Base-by-base conservation (phyloP, 208 protist genomes). In the Strigomonas culicis region DNA sequence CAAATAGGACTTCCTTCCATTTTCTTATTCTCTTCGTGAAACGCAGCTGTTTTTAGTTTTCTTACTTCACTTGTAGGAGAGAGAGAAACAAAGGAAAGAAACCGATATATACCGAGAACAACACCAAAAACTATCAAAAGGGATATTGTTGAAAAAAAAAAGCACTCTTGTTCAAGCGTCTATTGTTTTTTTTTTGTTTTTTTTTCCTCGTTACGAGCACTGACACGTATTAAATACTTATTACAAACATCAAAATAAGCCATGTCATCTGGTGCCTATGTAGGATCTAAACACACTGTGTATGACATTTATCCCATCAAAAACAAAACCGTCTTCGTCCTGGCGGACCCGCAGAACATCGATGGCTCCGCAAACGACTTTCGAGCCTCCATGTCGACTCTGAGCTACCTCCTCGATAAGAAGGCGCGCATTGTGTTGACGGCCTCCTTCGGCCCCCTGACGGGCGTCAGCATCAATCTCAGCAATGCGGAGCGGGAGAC, bases 301-400 rank as follows among this genome's bases (percentile, higher is more conserved):
- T 77, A 66, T 57, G 85, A 90, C 61, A 70, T 91, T 47, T 91
- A 88, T 65, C 86, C 84, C 2, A 11, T 93, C 4, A 71, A 73
- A 46, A 82, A 85, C 51, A 93, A 93, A 63, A 55, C 63, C 2
- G 80, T 88, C 39, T 80, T 93, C 43, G 58, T 93, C 8, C 69
- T 91, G 2, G 79, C 83, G 1, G 84, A 91, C 61, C 82, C 83
- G 11, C 77, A 92, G 52, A 88, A 87, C 61, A 81, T 91, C 21
- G 57, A 75, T 21, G 60, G 64, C 3, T 75, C 75, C 43, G 69
- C 78, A 1, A 77, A 65, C 13, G 85, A 91, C 65, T 63, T 70
- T 21, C 59, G 72, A n/a, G 68, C 82, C 43, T 89, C 85, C n/a
- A 30, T 94, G 25, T 41, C 51, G 25, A 86, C 84, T 10, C 88